phyloP scores from a whole-genome alignment of 2,329 filamentous ascomycete genomes.

The Alternaria consortialis region DNA sequence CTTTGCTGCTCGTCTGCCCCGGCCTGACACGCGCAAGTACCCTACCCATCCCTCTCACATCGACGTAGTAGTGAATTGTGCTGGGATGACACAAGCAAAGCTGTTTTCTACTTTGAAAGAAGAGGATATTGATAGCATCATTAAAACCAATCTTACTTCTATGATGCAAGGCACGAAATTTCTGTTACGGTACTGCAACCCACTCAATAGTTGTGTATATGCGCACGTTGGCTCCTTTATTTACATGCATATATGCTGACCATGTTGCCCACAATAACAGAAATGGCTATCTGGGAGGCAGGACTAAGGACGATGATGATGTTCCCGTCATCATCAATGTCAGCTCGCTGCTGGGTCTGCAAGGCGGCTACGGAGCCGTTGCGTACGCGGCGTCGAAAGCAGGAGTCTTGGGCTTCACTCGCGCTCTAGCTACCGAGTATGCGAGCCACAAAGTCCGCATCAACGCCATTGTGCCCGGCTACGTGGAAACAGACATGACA shows the following conservation, averaged over 20 bases:
- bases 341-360: constrained; percentile 75
- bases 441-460: constrained; percentile 71
- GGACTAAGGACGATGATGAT: constrained; percentile 7
- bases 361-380: constrained; percentile 74
- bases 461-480: constrained; percentile 84
- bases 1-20: constrained; percentile 14
- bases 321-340: constrained; percentile 77
- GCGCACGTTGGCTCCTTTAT: not conserved
- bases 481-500: constrained; percentile 84
- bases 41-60: constrained; percentile 21
- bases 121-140: constrained; percentile 63
- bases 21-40: not conserved
- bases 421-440: constrained; percentile 71
- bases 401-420: constrained; percentile 76
- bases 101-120: constrained; percentile 67
- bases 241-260: not conserved
- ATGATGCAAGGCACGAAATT: constrained; percentile 70
- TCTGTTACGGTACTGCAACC: constrained; percentile 51
- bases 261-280: not conserved
- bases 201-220: too few species aligned
- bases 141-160: constrained; percentile 75
- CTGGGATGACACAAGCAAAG: constrained; percentile 73
- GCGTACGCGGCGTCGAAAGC: constrained; percentile 84
- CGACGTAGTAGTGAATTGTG: constrained; percentile 77
- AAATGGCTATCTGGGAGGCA: constrained; percentile 40